Base-by-base conservation (phyloP, 768 basidiomycete genomes). In the Termitomyces sp. region DNA sequence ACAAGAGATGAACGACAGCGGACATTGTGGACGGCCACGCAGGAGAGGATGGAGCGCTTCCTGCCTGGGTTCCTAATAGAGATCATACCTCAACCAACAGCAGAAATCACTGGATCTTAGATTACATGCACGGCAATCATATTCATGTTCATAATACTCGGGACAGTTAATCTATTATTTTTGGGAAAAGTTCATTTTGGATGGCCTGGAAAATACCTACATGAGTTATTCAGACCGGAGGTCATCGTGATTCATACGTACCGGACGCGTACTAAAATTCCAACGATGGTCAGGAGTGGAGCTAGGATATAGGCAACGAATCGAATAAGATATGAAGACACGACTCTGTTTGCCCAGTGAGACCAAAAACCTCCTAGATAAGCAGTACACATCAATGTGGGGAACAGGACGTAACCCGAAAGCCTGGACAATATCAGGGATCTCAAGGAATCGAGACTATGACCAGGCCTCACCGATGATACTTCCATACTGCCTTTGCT, bases 11-110 rank as follows among this genome's bases (percentile, higher is more conserved):
- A 85, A 55, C 77, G 75, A 47, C 87, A 86, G 68, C 80, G 78
- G 60, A 86, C 81, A 3, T 73, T 98, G 34, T 99, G 95, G 95
- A 80, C 81, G 13, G 83, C 86, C 26, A 95, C 94, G 2, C 84
- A 88, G 57, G 90, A 92, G 62, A 81, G 93, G 60, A 84, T 98
- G 65, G 94, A 96, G 64, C 83, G 87, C 41, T 94, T 98, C 76
- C 74, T 98, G 56, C 96, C 96, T 16, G 91, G 93, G 20, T 95
- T 98, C 73, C 73, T 98, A 60, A 75, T 77, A 18, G 86, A 89
- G 47, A 79, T 92, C 29, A 80, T 93, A 60, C 78, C 84, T 9
- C 65, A 66, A 60, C 69, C 68, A 52, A 42, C 66, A 15, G 45
- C 57, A 61, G 51, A 50, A 34, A 26, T 50, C 26, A 41, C 50